phyloP scores from a whole-genome alignment of 169 alveolate genomes.

The Plasmodium adleri region DNA sequence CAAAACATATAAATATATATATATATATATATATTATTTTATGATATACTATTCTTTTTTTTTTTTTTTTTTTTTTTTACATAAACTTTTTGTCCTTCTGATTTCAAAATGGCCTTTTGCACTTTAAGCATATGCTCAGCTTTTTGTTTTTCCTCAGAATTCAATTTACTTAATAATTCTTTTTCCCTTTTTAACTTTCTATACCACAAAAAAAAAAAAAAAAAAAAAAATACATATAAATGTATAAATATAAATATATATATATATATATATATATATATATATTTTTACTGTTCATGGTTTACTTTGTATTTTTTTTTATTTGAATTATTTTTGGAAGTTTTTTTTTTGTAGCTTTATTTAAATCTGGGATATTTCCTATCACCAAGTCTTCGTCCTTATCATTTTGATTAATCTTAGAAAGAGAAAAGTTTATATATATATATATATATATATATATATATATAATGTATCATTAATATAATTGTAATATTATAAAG shows the following conservation, averaged over 20 bases:
- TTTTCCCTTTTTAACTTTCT: constrained; percentile 47
- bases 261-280: neutral
- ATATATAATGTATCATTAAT: neutral
- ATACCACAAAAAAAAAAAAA: neutral
- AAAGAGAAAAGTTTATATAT: constrained; percentile 1
- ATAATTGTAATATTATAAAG: neutral
- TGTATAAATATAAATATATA: too few species aligned
- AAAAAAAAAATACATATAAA: neutral
- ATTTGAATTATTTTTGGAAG: constrained; percentile 41
- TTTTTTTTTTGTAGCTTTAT: neutral
- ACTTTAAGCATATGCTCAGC: constrained; percentile 34
- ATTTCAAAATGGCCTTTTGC: constrained; percentile 36
- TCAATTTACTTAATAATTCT: constrained; percentile 20
- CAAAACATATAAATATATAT: neutral
- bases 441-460: neutral
- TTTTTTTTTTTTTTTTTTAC: constrained; percentile 1
- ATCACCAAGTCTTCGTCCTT: constrained; percentile 42
- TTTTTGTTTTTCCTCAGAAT: constrained; percentile 34
- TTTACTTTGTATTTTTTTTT: constrained; percentile 27
- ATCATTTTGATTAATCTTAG: constrained; percentile 16
- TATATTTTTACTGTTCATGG: neutral
- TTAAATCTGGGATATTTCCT: constrained; percentile 44
- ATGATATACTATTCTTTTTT: too few species aligned
- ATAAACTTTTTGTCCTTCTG: constrained; percentile 63
- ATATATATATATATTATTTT: too few species aligned